Percentiles rank a stretch among this genome's conserved stretches.
Evolutionary conservation across 208 protist genomes (phyloP).

Genomic region (Trypanosoma grayi): DNA sequence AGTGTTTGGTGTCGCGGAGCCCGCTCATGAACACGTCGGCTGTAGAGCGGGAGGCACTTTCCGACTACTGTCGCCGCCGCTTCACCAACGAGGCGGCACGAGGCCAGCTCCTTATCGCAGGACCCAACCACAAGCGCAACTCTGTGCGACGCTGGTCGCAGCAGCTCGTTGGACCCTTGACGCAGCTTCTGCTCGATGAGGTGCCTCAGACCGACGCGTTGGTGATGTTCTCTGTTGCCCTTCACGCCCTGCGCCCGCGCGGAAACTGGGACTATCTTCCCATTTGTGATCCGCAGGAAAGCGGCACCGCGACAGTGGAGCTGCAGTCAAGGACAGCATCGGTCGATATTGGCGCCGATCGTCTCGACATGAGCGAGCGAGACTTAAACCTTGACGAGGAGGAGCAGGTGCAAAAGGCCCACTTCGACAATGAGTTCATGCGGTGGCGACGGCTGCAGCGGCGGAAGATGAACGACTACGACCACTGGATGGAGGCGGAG

Average conservation of each 20-base stretch:
- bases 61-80: slow-evolving; percentile 55
- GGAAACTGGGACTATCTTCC: slow-evolving; percentile 90
- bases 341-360: slow-evolving; percentile 75
- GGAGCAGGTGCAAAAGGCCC: slow-evolving; percentile 54
- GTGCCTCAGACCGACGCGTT: slow-evolving; percentile 50
- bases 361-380: slow-evolving; percentile 45
- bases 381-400: slow-evolving; percentile 80
- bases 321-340: slow-evolving; percentile 49
- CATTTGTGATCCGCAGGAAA: slow-evolving; percentile 22
- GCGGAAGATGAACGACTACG: slow-evolving; percentile 59
- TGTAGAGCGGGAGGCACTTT: slow-evolving; percentile 21
- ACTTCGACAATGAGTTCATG: slow-evolving; percentile 63
- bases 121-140: slow-evolving; percentile 83
- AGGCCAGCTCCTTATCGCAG: slow-evolving; percentile 83
- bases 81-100: slow-evolving; percentile 37
- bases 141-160: slow-evolving; percentile 46
- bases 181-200: slow-evolving; percentile 72
- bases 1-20: background rate
- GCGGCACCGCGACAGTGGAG: slow-evolving; percentile 26
- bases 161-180: slow-evolving; percentile 41
- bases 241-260: slow-evolving; percentile 66
- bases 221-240: slow-evolving; percentile 59
- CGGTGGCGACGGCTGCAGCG: slow-evolving; percentile 57
- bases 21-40: background rate
- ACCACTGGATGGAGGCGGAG: slow-evolving; percentile 86